Evolutionary conservation across 306 rosid genomes (phyloP).

Genomic region (Nissolia schottii): DNA sequence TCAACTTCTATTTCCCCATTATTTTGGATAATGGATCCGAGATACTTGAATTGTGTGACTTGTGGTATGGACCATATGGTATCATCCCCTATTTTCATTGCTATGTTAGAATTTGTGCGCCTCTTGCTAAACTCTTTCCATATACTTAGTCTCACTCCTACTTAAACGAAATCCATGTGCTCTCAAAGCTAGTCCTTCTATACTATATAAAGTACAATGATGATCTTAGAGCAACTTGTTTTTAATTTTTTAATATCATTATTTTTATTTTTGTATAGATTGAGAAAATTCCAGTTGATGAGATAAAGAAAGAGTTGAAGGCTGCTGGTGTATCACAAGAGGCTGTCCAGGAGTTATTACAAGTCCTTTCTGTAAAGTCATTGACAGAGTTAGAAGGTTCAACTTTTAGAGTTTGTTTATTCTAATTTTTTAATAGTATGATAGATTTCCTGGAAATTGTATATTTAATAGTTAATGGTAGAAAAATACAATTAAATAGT

Average conservation of each 20-base stretch:
- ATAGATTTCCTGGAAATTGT: constrained; percentile 5
- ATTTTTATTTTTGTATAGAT: constrained; percentile 45
- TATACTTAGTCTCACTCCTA: too few species aligned
- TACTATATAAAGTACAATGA: neutral
- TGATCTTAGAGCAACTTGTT: constrained; percentile 11
- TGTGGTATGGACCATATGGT: too few species aligned
- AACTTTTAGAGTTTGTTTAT: constrained; percentile 8
- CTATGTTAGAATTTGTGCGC: too few species aligned
- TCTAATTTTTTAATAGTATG: neutral
- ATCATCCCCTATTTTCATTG: too few species aligned
- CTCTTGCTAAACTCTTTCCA: too few species aligned
- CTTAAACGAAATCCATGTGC: too few species aligned
- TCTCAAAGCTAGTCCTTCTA: too few species aligned
- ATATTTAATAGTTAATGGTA: constrained; percentile 5
- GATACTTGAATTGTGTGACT: too few species aligned
- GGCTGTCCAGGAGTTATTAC: constrained; percentile 73
- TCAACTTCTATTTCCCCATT: too few species aligned
- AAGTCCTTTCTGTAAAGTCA: constrained; percentile 88
- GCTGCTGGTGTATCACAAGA: constrained; percentile 65
- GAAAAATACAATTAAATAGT: constrained; percentile 8
- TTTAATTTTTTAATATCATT: neutral
- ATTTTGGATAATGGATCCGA: too few species aligned
- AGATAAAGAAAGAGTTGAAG: constrained; percentile 69
- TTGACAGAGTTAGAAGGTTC: constrained; percentile 86
- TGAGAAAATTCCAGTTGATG: constrained; percentile 79